Base-by-base conservation (phyloP, 2,329 filamentous ascomycete species). In the Microdochium bolleyi region DNA sequence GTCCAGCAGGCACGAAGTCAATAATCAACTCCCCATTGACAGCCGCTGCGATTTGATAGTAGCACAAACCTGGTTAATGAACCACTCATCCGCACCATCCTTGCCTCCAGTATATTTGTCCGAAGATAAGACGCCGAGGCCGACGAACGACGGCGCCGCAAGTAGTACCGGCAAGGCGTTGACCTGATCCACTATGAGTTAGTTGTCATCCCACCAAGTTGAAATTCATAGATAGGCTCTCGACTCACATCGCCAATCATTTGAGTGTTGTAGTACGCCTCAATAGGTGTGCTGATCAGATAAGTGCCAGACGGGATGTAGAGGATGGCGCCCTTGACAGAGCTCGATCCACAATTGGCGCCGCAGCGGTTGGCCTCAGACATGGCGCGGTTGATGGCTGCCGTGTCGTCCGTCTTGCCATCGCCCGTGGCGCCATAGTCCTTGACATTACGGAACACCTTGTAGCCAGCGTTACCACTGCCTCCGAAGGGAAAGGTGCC, bases 161-260 rank as follows among this genome's bases (percentile, higher is more conserved):
- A 85, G 84, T 62, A 88, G 73, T 0, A 78, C 77, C 2, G 85
- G 84, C 34, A 80, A 63, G 57, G 76, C 71, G 56, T 75, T 65
- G 16, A 83, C 79, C 69, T 89, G 83, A 51, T 85, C 5, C 13
- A 49, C 14, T 8, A 27, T 10, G 25, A n/a, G n/a, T n/a, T n/a
- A n/a, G n/a, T n/a, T n/a, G n/a, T n/a, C n/a, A n/a, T n/a, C n/a
- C n/a, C n/a, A n/a, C n/a, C n/a, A n/a, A n/a, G n/a, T n/a, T n/a
- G n/a, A n/a, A n/a, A n/a, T n/a, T n/a, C 9, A 25, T 5, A 49
- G 13, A 9, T 27, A 13, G 24, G n/a, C 19, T 21, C 9, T 27
- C 48, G 13, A 49, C 48, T 49, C 11, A 49, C 48, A 27, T 49
- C 22, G 25, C 48, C 48, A 49, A 49, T 25, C 21, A 49, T 7